phyloP scores from a whole-genome alignment of 495 filamentous ascomycete genomes.

The Aspergillus bertholletiae region DNA sequence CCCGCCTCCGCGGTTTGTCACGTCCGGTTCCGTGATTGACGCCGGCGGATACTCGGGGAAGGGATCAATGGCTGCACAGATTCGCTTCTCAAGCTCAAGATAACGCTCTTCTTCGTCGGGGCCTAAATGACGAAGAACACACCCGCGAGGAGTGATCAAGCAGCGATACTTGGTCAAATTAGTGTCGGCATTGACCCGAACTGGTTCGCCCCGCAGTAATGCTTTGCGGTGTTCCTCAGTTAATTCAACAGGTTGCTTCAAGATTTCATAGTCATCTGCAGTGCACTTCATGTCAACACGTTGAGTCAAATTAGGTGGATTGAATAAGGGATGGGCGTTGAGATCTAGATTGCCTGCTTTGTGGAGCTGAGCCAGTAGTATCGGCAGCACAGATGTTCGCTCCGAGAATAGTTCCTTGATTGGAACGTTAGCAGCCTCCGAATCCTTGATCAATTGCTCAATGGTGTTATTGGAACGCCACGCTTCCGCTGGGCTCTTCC shows the following conservation, averaged over 20 bases:
- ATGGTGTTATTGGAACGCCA: conserved; percentile 45
- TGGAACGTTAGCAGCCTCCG: conserved; percentile 29
- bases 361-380: conserved; percentile 49
- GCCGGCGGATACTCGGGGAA: conserved; percentile 29
- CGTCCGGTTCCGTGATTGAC: conserved; percentile 31
- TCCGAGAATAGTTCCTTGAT: conserved; percentile 41
- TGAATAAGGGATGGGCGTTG: conserved; percentile 51
- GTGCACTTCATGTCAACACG: conserved; percentile 50
- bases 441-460: conserved; percentile 37
- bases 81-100: conserved; percentile 64
- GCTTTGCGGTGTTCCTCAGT: conserved; percentile 40
- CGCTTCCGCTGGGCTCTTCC: conserved; percentile 27
- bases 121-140: conserved; percentile 71
- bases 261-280: conserved; percentile 38
- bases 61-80: conserved; percentile 33
- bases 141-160: conserved; percentile 75
- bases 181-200: conserved; percentile 31
- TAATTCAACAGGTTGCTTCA: conserved; percentile 36
- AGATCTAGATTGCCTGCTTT: conserved; percentile 44
- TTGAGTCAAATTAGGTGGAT: conserved; percentile 47
- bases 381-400: conserved; percentile 37
- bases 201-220: conserved; percentile 37
- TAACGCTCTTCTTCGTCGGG: conserved; percentile 74
- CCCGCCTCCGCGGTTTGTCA: conserved; percentile 39
- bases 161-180: conserved; percentile 40